Evolutionary conservation across 495 filamentous ascomycete genomes (phyloP), one percentile per base, ranked within the genome.

Genomic region (Patellaria atrata): DNA sequence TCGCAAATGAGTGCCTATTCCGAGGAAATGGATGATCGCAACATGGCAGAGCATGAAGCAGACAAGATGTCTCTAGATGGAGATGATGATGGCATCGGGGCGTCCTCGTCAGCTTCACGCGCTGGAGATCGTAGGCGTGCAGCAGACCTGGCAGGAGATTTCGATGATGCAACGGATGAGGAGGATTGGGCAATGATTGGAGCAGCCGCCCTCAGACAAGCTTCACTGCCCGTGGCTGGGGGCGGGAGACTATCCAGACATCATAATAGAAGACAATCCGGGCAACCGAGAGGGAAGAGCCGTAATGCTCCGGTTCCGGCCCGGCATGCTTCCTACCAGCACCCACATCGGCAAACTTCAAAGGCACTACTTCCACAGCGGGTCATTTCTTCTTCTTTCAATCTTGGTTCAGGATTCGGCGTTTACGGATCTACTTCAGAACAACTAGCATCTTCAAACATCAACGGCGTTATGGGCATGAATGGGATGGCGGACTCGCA

Each of bases 21-120:
- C 32, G 48, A 52, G 30, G 48, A 52, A 12, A 52, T 52, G 44
- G 30, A 57, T 21, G 76, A 76, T 50, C 57, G 67, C 44, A 67
- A 60, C 54, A 81, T 82, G 75, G 65, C 74, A 44, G 81, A 89
- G 55, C 64, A 87, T 46, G 85, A 91, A 53, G 87, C 81, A 25
- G 89, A 96, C 59, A 87, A 84, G 62, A 94, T 94, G 86, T 94
- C 86, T 31, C 66, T 94, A 33, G 82, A 87, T 44, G 83, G 80
- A 31, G 70, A 68, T 22, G 73, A 76, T 17, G 73, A 65, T 24
- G 78, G 77, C 38, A 75, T 71, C 23, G 80, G 80, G 27, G 36
- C 38, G 26, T 77, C 77, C 31, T 82, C 75, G 21, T 78, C 79
- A 43, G 72, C 41, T 10, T 43, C 43, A 38, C 13, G 6, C 69